Evolutionary conservation across 2,329 filamentous ascomycete species (phyloP), one percentile per base, ranked within the genome.

Genomic region (Fusarium brevicatenulatum): DNA sequence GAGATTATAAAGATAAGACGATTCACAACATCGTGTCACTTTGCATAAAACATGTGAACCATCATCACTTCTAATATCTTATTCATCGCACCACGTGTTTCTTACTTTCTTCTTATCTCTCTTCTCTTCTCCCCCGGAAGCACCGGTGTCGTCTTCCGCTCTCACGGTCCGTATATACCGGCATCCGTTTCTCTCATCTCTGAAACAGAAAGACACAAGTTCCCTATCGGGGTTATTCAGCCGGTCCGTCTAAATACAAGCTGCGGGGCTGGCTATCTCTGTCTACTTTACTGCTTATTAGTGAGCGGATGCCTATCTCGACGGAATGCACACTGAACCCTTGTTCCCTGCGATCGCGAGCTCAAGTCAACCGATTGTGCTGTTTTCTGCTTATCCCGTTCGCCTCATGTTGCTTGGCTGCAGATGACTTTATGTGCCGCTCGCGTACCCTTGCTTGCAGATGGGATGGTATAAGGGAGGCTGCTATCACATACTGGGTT

Each of bases 91-190:
- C 56, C 56, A 56, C 57, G 42, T 56, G 46, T 54, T 53, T 54
- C 18, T 11, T 9, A 32, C 49, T 58, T 58, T 18, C 42, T 42
- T 37, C 42, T 42, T 37, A 28, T 46, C 46, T 34, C 28, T 25
- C 42, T 34, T 32, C 30, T 32, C 25, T 25, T 34, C 12, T 10
- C 9, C 44, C 70, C 50, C 54, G 47, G 40, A 44, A 40, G 15
- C 50, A 40, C 62, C 53, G 61, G 67, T 47, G 25, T 54, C 25
- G 15, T 40, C 25, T 46, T 16, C 74, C 75, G 75, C 75, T 72
- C 69, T 69, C 68, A 67, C 75, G 75, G 75, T 75, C 75, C 75
- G 75, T 59, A 54, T 70, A 62, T 63, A 77, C 75, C 75, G 75
- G 52, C 60, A 28, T 54, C 44, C n/a, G 43, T 50, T 12, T 32